Base-by-base conservation (phyloP, 495 filamentous ascomycete genomes). In the Aspergillus hancockii region DNA sequence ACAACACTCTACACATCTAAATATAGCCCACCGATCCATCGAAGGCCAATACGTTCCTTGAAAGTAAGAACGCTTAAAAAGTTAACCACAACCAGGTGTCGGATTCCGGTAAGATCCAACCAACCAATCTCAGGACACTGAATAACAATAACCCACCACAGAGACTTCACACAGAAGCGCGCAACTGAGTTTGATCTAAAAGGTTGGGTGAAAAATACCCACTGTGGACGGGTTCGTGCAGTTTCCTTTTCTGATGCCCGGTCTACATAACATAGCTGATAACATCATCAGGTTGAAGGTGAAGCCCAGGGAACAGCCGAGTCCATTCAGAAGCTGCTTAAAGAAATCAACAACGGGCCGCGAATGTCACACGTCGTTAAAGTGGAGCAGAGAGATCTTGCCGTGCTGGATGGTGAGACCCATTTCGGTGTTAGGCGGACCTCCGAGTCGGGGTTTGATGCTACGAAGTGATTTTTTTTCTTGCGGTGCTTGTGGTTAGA, bases 251-350 rank as follows among this genome's bases (percentile, higher is more conserved):
- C 14, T 16, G 36, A 31, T 8, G 5, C 9, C n/a, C 12, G n/a
- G 6, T 47, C 14, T 58, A 49, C 31, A 18, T 22, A 19, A 30
- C 22, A 41, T 34, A 19, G 38, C 61, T 61, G 19, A 43, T 51
- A 22, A 8, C 55, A 14, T 21, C 10, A 34, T 30, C 60, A 94
- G 89, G 92, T 97, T n/a, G 86, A 89, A 69, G 93, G 93, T 41
- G 93, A 97, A 75, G 91, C 87, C 2, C 93, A 97, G 66, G 93
- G 93, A 32, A 72, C 81, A 14, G 79, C 85, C 10, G 78, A 84
- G 12, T 70, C 78, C 5, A 65, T 97, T 43, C 73, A 88, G 53
- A 80, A 83, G 23, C 87, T 95, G 51, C 69, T 97, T 12, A 85
- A 90, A 62, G 86, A 90, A 60, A 78, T 97, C 51, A 79, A 92